Evolutionary conservation across 805 yeast genomes (phyloP), one percentile per base, ranked within the genome.

Genomic region (Saccharomycopsis olivae): DNA sequence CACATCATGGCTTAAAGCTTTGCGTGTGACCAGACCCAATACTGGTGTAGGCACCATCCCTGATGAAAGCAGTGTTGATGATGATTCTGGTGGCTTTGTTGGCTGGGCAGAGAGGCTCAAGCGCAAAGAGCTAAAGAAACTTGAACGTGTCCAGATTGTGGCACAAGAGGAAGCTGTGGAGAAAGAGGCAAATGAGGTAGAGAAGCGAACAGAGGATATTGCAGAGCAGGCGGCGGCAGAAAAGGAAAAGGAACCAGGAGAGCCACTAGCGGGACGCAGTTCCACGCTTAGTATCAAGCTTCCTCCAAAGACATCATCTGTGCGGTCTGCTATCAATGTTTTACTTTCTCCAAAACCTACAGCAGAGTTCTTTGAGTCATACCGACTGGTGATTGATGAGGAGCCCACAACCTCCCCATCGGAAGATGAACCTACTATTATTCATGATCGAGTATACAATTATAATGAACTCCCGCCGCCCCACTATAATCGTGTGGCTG

Each of bases 391-490:
- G 5, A 18, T 20, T 15, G n/a, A 8, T 23, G 27, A 23, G 27
- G 27, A 6, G 27, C 27, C 6, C 27, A 23, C 27, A 11, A 23
- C 31, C 6, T 28, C 15, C 16, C 19, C 19, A 30, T 15, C 13
- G 9, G 8, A 16, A 16, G 20, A 16, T 30, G 73, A 74, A 8
- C 68, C 72, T 41, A 72, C 77, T 1, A 80, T 89, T 18, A 62
- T 89, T 32, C 96, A 92, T 53, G 97, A 89, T 54, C 75, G 80
- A 49, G 59, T 81, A 0, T 89, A 89, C 54, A 54, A 58, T 10
- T 84, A 75, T 25, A 53, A 59, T 1, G 87, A 81, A 48, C 60
- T 81, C 3, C 95, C 95, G 1, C 68, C 68, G 3, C 60, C 70
- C 3, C 65, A 68, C 43, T 65, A 62, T 37, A 37, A 44, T 9